Evolutionary conservation across 2,329 filamentous ascomycete species (phyloP), one percentile per base, ranked within the genome.

Genomic region (Fusarium bactridioides): DNA sequence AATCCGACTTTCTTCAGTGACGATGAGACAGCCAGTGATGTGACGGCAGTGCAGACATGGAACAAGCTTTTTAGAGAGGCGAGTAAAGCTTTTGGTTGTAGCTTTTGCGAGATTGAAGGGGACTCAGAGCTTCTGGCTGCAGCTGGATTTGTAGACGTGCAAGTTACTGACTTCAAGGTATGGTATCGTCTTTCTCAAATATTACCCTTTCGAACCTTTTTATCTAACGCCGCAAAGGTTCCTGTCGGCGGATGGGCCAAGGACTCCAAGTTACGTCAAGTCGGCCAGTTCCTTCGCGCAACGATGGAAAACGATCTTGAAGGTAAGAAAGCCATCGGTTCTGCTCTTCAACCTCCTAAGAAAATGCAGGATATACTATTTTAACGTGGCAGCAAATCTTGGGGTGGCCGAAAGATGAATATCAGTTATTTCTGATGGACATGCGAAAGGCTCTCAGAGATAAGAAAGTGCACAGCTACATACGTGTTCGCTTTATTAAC

Each of bases 271-370:
- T n/a, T 69, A 31, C 33, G 51, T 9, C 37, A 66, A 18, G 57
- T 66, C 6, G 66, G 66, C 4, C 40, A 51, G 35, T 69, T 58
- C n/a, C 38, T 69, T 25, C 59, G 50, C 21, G 35, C 58, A 40
- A 66, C 62, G 18, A 57, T 69, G 13, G 66, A 66, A 15, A 69
- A 69, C n/a, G 66, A 69, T 16, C 50, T 66, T 15, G 66, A 69
- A 61, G 66, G 66, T 59, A 54, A 44, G 66, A 2, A 8, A n/a
- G 3, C 2, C 13, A 2, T 29, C 13, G 3, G 10, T 16, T 16
- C 19, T n/a, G 3, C 6, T 29, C 13, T 29, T 15, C 7, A 15
- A 2, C 1, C 13, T 16, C 21, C 25, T 38, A 10, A 16, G 3
- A 7, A 35, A 35, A 29, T 25, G 7, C 2, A 69, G 66, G 66